Evolutionary conservation across 192 early-diverging fungal genomes (phyloP), one percentile per base, ranked within the genome.

Genomic region (Phycomyces nitens): DNA sequence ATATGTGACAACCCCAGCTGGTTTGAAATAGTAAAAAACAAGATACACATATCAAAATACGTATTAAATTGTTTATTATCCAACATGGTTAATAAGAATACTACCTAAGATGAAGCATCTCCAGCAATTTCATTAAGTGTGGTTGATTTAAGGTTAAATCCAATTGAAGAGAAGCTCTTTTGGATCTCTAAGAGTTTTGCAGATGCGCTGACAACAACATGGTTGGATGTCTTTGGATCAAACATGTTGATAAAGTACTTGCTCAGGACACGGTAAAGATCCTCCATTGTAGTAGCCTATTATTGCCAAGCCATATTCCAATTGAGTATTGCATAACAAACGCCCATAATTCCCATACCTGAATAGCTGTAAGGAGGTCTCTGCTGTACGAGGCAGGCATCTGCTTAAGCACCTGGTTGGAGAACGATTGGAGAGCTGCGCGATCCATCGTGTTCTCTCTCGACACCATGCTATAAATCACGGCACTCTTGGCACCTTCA

Each of bases 401-500:
- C 54, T 84, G 74, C 41, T 76, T 80, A 15, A 84, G 57, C 6
- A 79, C 74, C 44, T 79, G 80, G 54, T 77, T 74, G 12, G 79
- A 64, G 60, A 84, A 84, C 0, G 78, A 74, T 29, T 79, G 72
- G 5, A 67, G 69, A 0, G 83, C 83, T 6, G 80, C 74, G 16
- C 68, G 61, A 23, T 64, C 55, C 64, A 75, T 70, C 2, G 68
- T 75, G 18, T 70, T 64, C 55, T 76, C 83, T 51, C 71, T 72
- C 29, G 62, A 64, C 8, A 82, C 80, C 21, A 82, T 69, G 58
- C 73, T 65, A 56, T 77, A 82, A 50, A 85, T 82, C 10, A 85
- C 80, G 22, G 79, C 74, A 62, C 80, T 82, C 71, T 82, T 82
- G 23, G 83, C 83, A 58, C 80, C 83, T 47, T 82, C 83, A 23